Evolutionary conservation across 257 asterid genomes (phyloP).

Genomic region (Echites panduratus): DNA sequence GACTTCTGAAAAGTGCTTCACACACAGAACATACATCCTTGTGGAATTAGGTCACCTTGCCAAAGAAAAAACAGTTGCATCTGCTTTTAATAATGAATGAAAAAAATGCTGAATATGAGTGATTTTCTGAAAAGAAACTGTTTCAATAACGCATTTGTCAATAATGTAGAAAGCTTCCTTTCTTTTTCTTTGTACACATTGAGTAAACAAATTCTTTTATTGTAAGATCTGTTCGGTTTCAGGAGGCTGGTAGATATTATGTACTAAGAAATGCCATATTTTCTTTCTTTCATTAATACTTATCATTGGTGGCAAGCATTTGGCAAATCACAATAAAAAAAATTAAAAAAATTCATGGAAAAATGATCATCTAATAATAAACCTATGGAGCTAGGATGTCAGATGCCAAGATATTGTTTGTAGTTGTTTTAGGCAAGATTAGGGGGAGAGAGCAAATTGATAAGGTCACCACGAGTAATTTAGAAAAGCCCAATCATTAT

Average conservation of each 20-base stretch:
- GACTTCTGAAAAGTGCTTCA: constrained; percentile 9
- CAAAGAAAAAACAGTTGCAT: not conserved
- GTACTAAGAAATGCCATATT: not conserved
- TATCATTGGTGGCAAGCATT: not conserved
- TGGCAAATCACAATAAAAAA: not conserved
- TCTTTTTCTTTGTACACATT: not conserved
- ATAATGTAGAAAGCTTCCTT: constrained; percentile 1
- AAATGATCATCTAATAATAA: constrained; percentile 2
- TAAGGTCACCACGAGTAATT: not conserved
- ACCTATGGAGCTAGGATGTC: not conserved
- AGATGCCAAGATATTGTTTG: not conserved
- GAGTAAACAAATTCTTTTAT: not conserved
- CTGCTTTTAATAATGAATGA: not conserved
- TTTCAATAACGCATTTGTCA: not conserved
- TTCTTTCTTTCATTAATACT: not conserved
- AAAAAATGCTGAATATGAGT: not conserved
- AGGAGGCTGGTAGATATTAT: not conserved
- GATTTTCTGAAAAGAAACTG: not conserved
- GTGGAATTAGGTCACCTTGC: not conserved
- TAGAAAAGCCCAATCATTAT: not conserved
- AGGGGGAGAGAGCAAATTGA: not conserved
- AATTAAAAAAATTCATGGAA: not conserved
- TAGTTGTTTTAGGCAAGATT: not conserved
- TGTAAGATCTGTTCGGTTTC: not conserved
- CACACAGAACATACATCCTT: constrained; percentile 1